These are phyloP conservation scores for Takakia lepidozioides DNA, from an alignment of 225 moss, liverwort and hornwort species.

Conservation along the genomic window DNA sequence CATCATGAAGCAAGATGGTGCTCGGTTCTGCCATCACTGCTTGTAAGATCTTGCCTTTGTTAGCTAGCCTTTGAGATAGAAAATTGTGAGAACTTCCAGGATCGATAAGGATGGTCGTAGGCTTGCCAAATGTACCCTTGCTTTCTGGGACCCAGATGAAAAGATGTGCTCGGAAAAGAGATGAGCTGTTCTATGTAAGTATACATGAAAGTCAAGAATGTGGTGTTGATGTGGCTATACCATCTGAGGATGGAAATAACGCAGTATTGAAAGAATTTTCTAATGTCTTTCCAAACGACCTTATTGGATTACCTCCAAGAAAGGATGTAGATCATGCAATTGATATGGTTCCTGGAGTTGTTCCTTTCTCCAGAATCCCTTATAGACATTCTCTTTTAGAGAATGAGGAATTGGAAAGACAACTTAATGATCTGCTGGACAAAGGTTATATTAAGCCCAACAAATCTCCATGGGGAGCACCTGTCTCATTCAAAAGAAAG, in stretches of 20 bases:
- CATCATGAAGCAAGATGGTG: constrained; percentile 6
- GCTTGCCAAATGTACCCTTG: neutral
- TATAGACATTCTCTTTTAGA: too few species aligned
- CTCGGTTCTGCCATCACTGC: too few species aligned
- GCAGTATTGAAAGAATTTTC: neutral
- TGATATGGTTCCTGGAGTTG: neutral
- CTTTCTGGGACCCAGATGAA: neutral
- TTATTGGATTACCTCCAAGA: neutral
- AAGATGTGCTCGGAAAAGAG: neutral
- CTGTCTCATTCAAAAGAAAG: too few species aligned
- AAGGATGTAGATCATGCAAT: neutral
- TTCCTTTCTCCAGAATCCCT: too few species aligned
- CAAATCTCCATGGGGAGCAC: too few species aligned
- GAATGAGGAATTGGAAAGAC: too few species aligned
- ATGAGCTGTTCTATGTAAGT: neutral
- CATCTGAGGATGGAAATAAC: neutral
- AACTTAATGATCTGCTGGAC: too few species aligned
- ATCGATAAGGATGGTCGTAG: constrained; percentile 1
- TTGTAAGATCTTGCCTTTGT: constrained; percentile 7
- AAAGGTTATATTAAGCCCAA: too few species aligned
- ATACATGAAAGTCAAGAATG: neutral
- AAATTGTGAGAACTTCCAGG: constrained; percentile 5
- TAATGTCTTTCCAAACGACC: neutral
- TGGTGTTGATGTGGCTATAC: neutral
- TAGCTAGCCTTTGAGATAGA: constrained; percentile 1